These are phyloP conservation scores for Xylaria hypoxylon DNA, from an alignment of 2,329 filamentous ascomycete species.

Conservation along the genomic window DNA sequence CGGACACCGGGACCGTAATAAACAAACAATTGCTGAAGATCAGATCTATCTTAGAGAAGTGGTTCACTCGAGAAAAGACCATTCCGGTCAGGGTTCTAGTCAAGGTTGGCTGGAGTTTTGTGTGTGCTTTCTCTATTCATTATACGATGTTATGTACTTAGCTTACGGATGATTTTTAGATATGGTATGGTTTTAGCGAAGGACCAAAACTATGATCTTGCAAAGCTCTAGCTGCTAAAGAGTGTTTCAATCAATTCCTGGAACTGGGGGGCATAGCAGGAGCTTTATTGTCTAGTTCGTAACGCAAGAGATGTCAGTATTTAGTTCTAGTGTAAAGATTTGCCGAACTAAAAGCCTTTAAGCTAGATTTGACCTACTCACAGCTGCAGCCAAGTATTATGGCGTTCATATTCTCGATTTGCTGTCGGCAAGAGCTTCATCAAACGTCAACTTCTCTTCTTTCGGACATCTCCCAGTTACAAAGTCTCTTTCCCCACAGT, in stretches of 20 bases:
- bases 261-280: conserved; percentile 17
- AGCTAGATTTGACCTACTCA: conserved; percentile 4
- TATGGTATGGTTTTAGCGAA: conserved; percentile 17
- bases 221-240: conserved; percentile 11
- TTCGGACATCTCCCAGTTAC: conserved; percentile 16
- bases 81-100: not conserved
- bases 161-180: not conserved
- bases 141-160: not conserved
- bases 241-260: conserved; percentile 18
- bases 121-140: not conserved
- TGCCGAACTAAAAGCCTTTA: not conserved
- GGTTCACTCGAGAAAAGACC: conserved; percentile 4
- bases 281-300: conserved; percentile 9
- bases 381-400: conserved; percentile 4
- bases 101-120: conserved; percentile 21
- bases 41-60: conserved; percentile 10
- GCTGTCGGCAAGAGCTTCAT: conserved; percentile 7
- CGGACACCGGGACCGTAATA: not conserved
- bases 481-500: not conserved
- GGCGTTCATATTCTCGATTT: conserved; percentile 12
- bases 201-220: conserved; percentile 1
- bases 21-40: conserved; percentile 8
- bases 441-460: not conserved
- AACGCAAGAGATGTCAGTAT: conserved; percentile 10
- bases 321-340: not conserved